Base-by-base conservation (phyloP, 192 early-diverging fungal species). In the Mortierella alpina region DNA sequence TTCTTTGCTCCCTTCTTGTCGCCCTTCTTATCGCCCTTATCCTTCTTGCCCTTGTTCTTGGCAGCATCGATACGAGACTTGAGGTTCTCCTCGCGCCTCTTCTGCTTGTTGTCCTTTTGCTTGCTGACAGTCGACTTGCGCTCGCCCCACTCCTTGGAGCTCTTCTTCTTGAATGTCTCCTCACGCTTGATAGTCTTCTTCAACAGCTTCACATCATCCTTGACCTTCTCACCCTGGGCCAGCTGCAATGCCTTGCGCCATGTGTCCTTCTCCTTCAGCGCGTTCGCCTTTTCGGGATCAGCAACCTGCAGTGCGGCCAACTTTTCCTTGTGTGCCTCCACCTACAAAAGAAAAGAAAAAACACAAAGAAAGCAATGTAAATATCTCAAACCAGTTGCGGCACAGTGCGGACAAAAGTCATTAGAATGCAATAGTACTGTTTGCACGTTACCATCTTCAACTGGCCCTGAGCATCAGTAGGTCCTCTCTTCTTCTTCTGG, bases 111-210 rank as follows among this genome's bases (percentile, higher is more conserved):
- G 70, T 88, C 86, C 72, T 91, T 88, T 42, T 87, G 79, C 44
- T 90, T 87, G 48, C 82, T 84, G 49, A 93, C 87, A 20, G 85
- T 86, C 18, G 92, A 84, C 67, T 90, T 87, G 54, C 97, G 90
- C 44, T 95, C 90, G 18, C 82, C 76, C 97, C 97, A 99, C 58
- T 93, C 91, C 59, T 91, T 85, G 31, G 88, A 73, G 68, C 93
- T 95, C 92, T 95, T 97, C 76, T 81, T 84, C 91, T 99, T 99
- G 61, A 84, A 71, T 70, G 93, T 87, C 66, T 95, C 90, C 66
- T 92, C 87, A 54, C 94, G 91, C 82, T 96, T 96, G 51, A 99
- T 89, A 0, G 93, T 93, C 84, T 96, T 97, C 84, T 97, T 96
- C 46, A 99, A 87, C 49, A 97, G 83, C 76, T 91, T 94, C 63